phyloP scores from a whole-genome alignment of 768 basidiomycete genomes.

The Kwoniella shandongensis region DNA sequence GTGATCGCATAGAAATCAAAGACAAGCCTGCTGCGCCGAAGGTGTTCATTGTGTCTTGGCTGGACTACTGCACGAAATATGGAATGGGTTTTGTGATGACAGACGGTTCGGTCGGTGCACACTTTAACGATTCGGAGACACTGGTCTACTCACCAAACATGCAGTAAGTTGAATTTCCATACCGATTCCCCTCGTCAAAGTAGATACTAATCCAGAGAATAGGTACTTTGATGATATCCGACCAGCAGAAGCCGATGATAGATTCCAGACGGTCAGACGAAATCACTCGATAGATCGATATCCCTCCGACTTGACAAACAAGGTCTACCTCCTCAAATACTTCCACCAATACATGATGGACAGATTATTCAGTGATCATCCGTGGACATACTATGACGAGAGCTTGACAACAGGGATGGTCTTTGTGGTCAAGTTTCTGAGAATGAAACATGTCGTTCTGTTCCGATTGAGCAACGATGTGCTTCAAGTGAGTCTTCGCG shows the following conservation, averaged over 20 bases:
- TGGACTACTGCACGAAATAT: conserved; percentile 98
- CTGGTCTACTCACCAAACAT: conserved; percentile 82
- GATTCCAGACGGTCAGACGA: conserved; percentile 21
- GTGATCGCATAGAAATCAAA: conserved; percentile 13
- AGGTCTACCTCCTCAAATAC: conserved; percentile 88
- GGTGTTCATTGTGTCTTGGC: conserved; percentile 97
- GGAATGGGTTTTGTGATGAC: conserved; percentile 99
- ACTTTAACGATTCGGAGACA: conserved; percentile 94
- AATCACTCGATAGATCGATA: conserved; percentile 63
- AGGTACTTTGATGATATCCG: conserved; percentile 90
- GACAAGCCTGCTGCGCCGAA: conserved; percentile 56
- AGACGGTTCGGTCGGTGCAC: conserved; percentile 89
- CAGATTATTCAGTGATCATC: conserved; percentile 76
- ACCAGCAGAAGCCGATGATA: conserved; percentile 51
- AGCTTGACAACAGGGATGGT: conserved; percentile 79
- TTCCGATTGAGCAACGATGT: conserved; percentile 95
- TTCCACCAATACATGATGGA: conserved; percentile 96
- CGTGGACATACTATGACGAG: conserved; percentile 73
- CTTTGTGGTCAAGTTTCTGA: conserved; percentile 89
- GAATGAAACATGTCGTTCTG: conserved; percentile 95
- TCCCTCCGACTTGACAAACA: conserved; percentile 75
- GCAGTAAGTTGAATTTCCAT: conserved; percentile 64
- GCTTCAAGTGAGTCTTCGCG: conserved; percentile 67
- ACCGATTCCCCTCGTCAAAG: background rate
- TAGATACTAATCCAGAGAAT: background rate